Percentiles rank a stretch among this genome's conserved stretches.
phyloP scores from a whole-genome alignment of 192 early-diverging fungal species.

The Podila minutissima region DNA sequence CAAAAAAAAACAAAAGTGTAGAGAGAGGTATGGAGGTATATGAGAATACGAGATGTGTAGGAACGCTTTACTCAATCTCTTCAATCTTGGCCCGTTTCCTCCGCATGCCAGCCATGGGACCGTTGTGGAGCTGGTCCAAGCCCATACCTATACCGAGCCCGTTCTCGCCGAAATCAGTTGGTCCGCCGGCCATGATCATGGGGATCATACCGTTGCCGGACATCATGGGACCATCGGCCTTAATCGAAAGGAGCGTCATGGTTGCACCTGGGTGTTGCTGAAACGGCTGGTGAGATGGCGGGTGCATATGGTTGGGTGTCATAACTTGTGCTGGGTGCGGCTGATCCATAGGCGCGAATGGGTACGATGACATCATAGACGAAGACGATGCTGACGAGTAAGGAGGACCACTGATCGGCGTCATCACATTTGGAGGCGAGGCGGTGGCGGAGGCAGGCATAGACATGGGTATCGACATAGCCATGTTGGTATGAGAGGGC shows the following conservation, averaged over 20 bases:
- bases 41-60: neutral
- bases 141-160: constrained; percentile 5
- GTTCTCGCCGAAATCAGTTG: constrained; percentile 19
- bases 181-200: constrained; percentile 5
- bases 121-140: neutral
- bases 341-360: constrained; percentile 10
- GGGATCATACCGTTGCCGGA: neutral
- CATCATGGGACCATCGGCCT: constrained; percentile 25
- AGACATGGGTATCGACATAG: constrained; percentile 29
- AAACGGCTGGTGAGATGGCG: constrained; percentile 19
- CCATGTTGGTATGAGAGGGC: neutral
- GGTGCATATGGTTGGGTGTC: constrained; percentile 1
- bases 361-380: constrained; percentile 14
- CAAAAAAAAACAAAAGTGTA: neutral
- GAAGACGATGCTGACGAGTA: neutral
- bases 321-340: constrained; percentile 3
- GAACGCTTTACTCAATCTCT: constrained; percentile 21
- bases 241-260: constrained; percentile 42
- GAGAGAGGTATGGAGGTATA: neutral
- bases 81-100: constrained; percentile 49
- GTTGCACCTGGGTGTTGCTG: constrained; percentile 32
- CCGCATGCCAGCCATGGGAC: neutral
- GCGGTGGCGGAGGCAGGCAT: constrained; percentile 15
- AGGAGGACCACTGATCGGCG: constrained; percentile 19
- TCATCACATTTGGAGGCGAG: constrained; percentile 12